Base-by-base conservation (phyloP, 2,329 filamentous ascomycete species). In the Sordariomycetes sp. region DNA sequence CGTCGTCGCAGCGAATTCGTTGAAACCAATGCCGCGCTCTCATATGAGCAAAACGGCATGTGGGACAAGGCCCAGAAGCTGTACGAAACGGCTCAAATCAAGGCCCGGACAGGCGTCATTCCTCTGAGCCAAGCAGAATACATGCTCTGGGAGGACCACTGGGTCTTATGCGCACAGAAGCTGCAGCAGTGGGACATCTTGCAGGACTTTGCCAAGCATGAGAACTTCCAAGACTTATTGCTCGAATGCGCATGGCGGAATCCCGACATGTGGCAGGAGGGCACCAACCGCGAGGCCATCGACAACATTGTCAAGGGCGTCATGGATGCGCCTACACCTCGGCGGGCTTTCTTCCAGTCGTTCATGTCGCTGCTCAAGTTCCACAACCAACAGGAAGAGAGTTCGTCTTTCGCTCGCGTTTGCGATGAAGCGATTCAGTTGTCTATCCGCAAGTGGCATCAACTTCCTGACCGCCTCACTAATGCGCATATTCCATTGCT, bases 121-220 rank as follows among this genome's bases (percentile, higher is more conserved):
- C 90, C 92, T 1, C 96, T 95, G 57, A 94, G 90, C 1, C 85
- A 93, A 48, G 87, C 82, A 21, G 92, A 99, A 58, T 99, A 99
- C 59, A 95, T 94, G 75, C 73, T 99, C 2, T 99, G 92, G 92
- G 92, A 99, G 59, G 92, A 99, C 52, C 93, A 98, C 48, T 99
- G 92, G 92, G 81, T 98, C 27, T 72, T 95, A 32, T 98, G 92
- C 55, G 92, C 90, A 0, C 87, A 96, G 61, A 98, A 98, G 61
- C 70, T 99, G 30, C 93, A 98, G 56, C 93, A 98, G 53, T 99
- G 92, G 92, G 92, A 99, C 48, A 90, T 99, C 37, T 61, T 99
- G 21, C 86, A 87, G 41, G 93, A 99, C 48, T 96, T 96, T 51
- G 88, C 92, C 4, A 98, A 98, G 59, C 92, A 98, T 49, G 93